Evolutionary conservation across 352 stramenopile genomes (phyloP).

Genomic region (Globisporangium perplexum): DNA sequence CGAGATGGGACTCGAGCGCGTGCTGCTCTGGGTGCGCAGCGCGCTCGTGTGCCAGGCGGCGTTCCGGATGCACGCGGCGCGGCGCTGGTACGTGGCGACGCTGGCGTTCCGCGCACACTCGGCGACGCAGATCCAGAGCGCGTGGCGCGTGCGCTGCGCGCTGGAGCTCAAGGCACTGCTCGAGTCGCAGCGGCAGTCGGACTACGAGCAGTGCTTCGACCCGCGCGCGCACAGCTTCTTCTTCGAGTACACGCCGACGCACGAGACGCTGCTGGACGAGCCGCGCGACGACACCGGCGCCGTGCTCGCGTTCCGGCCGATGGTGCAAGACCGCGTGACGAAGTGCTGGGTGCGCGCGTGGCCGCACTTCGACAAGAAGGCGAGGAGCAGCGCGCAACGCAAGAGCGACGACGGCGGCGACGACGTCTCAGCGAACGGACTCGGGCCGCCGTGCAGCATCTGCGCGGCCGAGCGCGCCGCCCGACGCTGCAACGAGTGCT

Average conservation of each 20-base stretch:
- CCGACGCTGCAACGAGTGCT: slow-evolving; percentile 68
- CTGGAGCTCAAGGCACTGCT: slow-evolving; percentile 31
- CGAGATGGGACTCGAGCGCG: slow-evolving; percentile 47
- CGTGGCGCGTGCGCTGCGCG: slow-evolving; percentile 36
- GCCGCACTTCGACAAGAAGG: slow-evolving; percentile 35
- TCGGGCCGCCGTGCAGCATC: slow-evolving; percentile 35
- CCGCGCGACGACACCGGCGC: slow-evolving; percentile 44
- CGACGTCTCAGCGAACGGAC: slow-evolving; percentile 6
- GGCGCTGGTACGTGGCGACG: slow-evolving; percentile 44
- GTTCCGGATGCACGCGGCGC: slow-evolving; percentile 53
- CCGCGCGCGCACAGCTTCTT: slow-evolving; percentile 45
- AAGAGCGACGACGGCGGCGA: slow-evolving; percentile 5
- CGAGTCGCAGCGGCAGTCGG: slow-evolving; percentile 51
- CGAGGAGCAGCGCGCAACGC: not conserved
- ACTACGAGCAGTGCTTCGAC: slow-evolving; percentile 68
- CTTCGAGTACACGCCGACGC: slow-evolving; percentile 61
- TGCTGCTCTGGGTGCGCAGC: slow-evolving; percentile 45
- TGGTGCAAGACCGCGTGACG: slow-evolving; percentile 69
- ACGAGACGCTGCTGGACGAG: slow-evolving; percentile 54
- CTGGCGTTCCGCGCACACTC: slow-evolving; percentile 24
- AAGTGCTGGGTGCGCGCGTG: slow-evolving; percentile 68
- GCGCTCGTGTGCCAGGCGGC: slow-evolving; percentile 40
- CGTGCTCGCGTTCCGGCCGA: slow-evolving; percentile 53
- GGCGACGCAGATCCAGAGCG: slow-evolving; percentile 50
- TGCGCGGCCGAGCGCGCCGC: slow-evolving; percentile 55